Percentiles rank a stretch among this genome's conserved stretches.
Evolutionary conservation across 2,329 filamentous ascomycete species (phyloP).

Genomic region (Bipolaris oryzae): DNA sequence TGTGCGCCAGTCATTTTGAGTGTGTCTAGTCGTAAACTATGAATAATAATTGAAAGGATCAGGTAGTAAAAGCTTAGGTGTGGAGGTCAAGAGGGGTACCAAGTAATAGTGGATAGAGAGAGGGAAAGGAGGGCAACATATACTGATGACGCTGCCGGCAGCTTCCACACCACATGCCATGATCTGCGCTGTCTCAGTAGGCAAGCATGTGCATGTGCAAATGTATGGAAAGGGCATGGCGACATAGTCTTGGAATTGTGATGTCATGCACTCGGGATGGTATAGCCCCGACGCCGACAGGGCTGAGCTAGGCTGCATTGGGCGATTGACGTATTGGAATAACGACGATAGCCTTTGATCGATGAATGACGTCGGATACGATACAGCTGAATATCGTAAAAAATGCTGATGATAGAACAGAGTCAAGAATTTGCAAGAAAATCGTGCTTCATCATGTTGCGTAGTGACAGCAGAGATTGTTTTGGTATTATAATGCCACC

Average conservation of each 20-base stretch:
- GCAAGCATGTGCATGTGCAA: neutral
- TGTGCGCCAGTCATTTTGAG: slow-evolving; percentile 34
- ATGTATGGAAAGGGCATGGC: slow-evolving; percentile 20
- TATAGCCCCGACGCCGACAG: slow-evolving; percentile 1
- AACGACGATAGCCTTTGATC: no score
- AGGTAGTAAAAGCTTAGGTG: slow-evolving; percentile 5
- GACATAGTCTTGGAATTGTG: slow-evolving; percentile 15
- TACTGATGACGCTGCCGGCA: slow-evolving; percentile 4
- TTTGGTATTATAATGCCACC: no score
- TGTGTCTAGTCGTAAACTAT: neutral
- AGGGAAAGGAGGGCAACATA: neutral
- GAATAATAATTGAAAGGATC: neutral
- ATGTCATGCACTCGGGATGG: slow-evolving; percentile 17
- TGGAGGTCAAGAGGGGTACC: slow-evolving; percentile 1
- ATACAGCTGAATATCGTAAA: no score
- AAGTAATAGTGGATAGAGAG: neutral
- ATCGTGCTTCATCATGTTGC: no score
- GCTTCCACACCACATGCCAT: slow-evolving; percentile 10
- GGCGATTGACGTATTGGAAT: neutral
- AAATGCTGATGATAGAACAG: no score
- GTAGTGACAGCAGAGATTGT: no score
- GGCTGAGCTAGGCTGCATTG: slow-evolving; percentile 10
- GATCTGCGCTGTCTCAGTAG: slow-evolving; percentile 12
- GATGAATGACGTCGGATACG: no score
- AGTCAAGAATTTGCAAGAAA: no score